phyloP scores from a whole-genome alignment of 768 basidiomycete genomes.

The Xerocomus potaroensis region DNA sequence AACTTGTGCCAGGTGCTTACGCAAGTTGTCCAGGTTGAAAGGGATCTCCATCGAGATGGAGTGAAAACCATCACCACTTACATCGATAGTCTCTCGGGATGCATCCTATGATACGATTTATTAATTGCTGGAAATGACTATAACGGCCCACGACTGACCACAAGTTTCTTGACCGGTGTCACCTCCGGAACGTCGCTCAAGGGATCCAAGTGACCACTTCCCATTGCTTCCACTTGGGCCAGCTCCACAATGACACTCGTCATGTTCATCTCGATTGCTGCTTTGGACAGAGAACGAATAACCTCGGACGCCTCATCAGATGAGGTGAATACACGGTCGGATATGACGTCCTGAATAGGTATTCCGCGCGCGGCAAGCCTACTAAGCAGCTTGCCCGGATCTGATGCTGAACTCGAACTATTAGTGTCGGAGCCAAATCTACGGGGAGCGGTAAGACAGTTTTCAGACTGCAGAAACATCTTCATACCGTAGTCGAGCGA shows the following conservation, averaged over 20 bases:
- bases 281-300: conserved; percentile 52
- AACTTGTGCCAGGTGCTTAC: conserved; percentile 63
- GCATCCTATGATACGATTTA: conserved; percentile 6
- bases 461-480: neutral
- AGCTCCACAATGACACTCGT: conserved; percentile 51
- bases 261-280: conserved; percentile 55
- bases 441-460: conserved; percentile 12
- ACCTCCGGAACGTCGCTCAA: conserved; percentile 56
- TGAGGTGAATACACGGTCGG: conserved; percentile 51
- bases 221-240: conserved; percentile 48
- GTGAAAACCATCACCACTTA: conserved; percentile 16
- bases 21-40: conserved; percentile 71
- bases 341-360: conserved; percentile 46
- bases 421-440: conserved; percentile 39
- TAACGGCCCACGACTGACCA: conserved; percentile 24
- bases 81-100: conserved; percentile 18
- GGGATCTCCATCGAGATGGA: conserved; percentile 44
- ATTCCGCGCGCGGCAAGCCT: conserved; percentile 48
- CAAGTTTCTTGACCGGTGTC: conserved; percentile 51
- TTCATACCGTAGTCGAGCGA: conserved; percentile 50
- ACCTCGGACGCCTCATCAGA: conserved; percentile 53
- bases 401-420: conserved; percentile 11
- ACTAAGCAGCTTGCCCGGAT: conserved; percentile 35
- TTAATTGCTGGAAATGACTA: neutral
- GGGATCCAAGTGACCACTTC: conserved; percentile 36